These are phyloP conservation scores for Claviceps monticola DNA, from an alignment of 2,329 filamentous ascomycete genomes.

Conservation along the genomic window DNA sequence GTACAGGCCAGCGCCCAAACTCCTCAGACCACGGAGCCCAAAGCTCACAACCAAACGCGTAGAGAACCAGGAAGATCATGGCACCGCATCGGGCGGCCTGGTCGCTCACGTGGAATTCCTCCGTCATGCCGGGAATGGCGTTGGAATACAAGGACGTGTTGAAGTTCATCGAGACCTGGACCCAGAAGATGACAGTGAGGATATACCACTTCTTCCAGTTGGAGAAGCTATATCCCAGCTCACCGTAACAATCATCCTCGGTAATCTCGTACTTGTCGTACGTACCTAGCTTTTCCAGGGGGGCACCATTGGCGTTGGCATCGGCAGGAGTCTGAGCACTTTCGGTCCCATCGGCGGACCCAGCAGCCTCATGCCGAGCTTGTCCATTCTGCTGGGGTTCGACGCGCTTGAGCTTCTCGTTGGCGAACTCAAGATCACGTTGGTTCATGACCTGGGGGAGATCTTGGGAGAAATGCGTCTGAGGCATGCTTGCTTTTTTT, in stretches of 20 bases:
- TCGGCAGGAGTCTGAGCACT: slow-evolving; percentile 5
- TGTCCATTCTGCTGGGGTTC: slow-evolving; percentile 5
- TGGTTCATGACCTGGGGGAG: slow-evolving; percentile 24
- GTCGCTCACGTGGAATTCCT: slow-evolving; percentile 52
- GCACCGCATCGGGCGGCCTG: slow-evolving; percentile 61
- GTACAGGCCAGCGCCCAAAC: slow-evolving; percentile 60
- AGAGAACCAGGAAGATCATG: slow-evolving; percentile 64
- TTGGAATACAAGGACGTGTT: slow-evolving; percentile 65
- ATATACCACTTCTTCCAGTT: slow-evolving; percentile 57
- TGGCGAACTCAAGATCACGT: slow-evolving; percentile 21
- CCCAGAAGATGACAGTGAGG: slow-evolving; percentile 57
- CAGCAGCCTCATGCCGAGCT: slow-evolving; percentile 1
- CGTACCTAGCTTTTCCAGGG: slow-evolving; percentile 22
- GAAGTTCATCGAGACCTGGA: slow-evolving; percentile 68
- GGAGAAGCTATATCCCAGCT: slow-evolving; percentile 50
- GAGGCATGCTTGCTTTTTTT: slow-evolving; percentile 12
- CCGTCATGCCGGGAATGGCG: slow-evolving; percentile 47
- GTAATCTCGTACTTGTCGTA: slow-evolving; percentile 32
- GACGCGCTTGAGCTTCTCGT: slow-evolving; percentile 22
- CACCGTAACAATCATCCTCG: slow-evolving; percentile 48
- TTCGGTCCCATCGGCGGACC: slow-evolving; percentile 4
- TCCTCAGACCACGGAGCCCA: slow-evolving; percentile 86
- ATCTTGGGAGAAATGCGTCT: slow-evolving; percentile 22
- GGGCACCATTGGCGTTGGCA: slow-evolving; percentile 19
- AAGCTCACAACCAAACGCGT: slow-evolving; percentile 76